phyloP scores from a whole-genome alignment of 2,329 filamentous ascomycete species.

The Chaetomiaceae sp. region DNA sequence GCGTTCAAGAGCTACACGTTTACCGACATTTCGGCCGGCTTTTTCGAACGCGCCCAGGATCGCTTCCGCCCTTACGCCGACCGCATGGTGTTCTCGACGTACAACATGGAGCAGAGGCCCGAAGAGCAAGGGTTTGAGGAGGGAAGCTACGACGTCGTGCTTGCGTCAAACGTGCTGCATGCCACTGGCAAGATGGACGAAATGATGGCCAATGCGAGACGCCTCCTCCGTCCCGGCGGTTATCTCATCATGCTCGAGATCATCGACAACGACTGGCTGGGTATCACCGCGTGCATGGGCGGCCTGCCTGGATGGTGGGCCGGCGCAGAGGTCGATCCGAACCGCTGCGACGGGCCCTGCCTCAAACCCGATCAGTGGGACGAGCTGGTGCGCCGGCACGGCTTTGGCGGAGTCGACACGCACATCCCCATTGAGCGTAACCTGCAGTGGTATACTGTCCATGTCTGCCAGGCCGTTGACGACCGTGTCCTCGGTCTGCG shows the following conservation, averaged over 20 bases:
- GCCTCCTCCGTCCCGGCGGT: conserved; percentile 37
- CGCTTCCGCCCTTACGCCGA: conserved; percentile 23
- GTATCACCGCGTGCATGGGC: conserved; percentile 19
- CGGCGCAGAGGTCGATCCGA: conserved; percentile 27
- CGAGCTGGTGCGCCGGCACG: neutral
- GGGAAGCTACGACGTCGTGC: conserved; percentile 33
- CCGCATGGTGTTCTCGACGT: conserved; percentile 28
- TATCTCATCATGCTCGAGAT: conserved; percentile 30
- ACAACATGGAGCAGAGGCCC: conserved; percentile 32
- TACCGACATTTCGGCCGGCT: conserved; percentile 24
- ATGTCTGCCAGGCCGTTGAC: neutral
- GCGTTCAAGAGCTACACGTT: conserved; percentile 18
- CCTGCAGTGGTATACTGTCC: neutral
- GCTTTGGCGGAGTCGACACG: neutral
- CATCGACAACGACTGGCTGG: conserved; percentile 6
- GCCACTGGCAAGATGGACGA: conserved; percentile 30
- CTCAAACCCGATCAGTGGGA: conserved; percentile 24
- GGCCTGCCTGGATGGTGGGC: conserved; percentile 35
- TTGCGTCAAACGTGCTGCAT: conserved; percentile 37
- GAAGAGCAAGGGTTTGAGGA: conserved; percentile 31
- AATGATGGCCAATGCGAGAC: conserved; percentile 31
- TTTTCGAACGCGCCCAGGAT: conserved; percentile 31
- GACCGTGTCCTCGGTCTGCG: conserved; percentile 21
- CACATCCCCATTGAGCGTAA: neutral
- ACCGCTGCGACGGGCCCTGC: conserved; percentile 3